Evolutionary conservation across 345 rosid genomes (phyloP), one percentile per base, ranked within the genome.

Genomic region (Moricandia moricandioides): DNA sequence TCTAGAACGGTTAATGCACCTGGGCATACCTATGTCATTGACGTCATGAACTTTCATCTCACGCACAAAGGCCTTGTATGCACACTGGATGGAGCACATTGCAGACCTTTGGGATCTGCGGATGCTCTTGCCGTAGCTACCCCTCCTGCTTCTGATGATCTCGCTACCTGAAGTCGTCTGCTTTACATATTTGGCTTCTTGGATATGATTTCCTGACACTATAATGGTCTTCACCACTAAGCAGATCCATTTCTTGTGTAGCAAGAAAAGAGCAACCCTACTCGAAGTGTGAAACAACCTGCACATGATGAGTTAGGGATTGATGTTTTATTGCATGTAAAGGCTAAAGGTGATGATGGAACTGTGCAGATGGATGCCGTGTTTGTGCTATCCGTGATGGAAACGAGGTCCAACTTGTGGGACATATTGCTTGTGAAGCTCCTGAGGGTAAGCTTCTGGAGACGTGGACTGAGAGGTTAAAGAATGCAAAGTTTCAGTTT

Each of bases 181-280:
- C 98, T 8, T 54, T 93, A 63, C 89, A 88, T 70, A 82, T 91
- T 45, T 93, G 98, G 97, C 85, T 93, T 79, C 78, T 93, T 24
- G 97, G 97, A 24, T 93, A 89, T 45, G 98, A 91, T 93, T 93
- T 70, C 97, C 97, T 0, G 97, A 91, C 85, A 91, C 98, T 0
- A 84, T 93, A 17, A 93, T 93, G 92, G 92, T 93, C 69, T 93
- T 89, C 67, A 75, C 78, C 59, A 77, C 74, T 78, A 88, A 84
- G 79, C 91, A 91, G 84, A 84, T 93, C 37, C 98, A 89, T 74
- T 85, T 93, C 78, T 79, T 91, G 76, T 88, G 93, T 69, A 88
- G 92, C 78, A 89, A 82, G 80, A 91, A 85, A 83, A 93, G 89
- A 78, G 91, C 86, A 3, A 81, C 89, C 43, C 65, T 91, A 54